Base-by-base conservation (phyloP, 2,329 filamentous ascomycete species). In the Ceratocystis papillata region DNA sequence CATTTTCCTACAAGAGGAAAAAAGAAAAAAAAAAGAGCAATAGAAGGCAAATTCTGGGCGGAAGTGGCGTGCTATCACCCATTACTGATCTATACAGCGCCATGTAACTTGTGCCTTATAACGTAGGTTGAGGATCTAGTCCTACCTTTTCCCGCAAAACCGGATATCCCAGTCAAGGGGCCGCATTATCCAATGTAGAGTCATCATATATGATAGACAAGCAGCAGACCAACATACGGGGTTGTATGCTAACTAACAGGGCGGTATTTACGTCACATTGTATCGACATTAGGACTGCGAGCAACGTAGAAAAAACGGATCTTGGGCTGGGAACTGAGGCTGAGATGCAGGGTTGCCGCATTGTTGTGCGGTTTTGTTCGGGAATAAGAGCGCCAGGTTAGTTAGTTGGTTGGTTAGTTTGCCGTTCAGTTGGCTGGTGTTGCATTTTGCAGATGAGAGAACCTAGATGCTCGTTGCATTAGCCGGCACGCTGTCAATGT, bases 81-180 rank as follows among this genome's bases (percentile, higher is more conserved):
- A 41, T 3, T 41, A 41, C 37, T 41, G 15, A 50, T 50, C 46
- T 1, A 22, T 12, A 22, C n/a, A 8, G n/a, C n/a, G 46, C 46
- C 46, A 50, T 8, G 37, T 4, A 12, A 3, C 37, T 12, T 41
- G 3, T 12, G 37, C 8, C 37, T 41, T 41, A 4, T 1, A 12
- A 1, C 33, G 10, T 12, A 37, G 10, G 7, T 3, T 37, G 37
- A 57, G 17, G 22, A 30, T 57, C 53, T 33, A 12, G 53, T 17
- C 22, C 53, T 22, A 6, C 30, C 22, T 7, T 3, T 17, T 30
- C 53, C 53, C 53, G 53, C 53, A 25, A 57, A n/a, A 57, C 53
- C 30, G 53, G 53, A 57, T 57, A 57, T 57, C 25, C 53, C 25
- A 22, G 53, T 33, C 30, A 30, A 57, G 53, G 53, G 53, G 46